Evolutionary conservation across 495 filamentous ascomycete genomes (phyloP), one percentile per base, ranked within the genome.

Genomic region (Penicillium roqueforti): DNA sequence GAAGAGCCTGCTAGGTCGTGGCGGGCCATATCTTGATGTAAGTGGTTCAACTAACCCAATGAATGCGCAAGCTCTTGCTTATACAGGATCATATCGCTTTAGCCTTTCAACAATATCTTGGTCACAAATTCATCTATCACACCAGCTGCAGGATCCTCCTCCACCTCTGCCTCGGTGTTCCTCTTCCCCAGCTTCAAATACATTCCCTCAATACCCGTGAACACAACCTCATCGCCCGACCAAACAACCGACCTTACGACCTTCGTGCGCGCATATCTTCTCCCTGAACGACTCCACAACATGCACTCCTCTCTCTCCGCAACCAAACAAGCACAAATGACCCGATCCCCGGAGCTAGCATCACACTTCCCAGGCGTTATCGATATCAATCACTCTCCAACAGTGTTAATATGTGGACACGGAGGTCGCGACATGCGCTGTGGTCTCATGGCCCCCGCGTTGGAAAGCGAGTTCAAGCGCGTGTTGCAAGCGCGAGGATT

Each of bases 331-430:
- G 54, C 47, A 36, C 60, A 63, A 13, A 56, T 71, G 52, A 68
- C 65, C 16, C 65, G 70, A 20, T 51, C 48, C 2, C 63, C 70
- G 3, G 63, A 66, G 1, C 51, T 73, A 20, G 58, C 74, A 18
- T 34, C 63, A 6, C 48, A 68, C 19, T 79, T 82, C 53, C 41
- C 70, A 0, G 69, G 58, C 6, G 67, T 69, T 4, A 29, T 82
- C 10, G 81, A 86, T 49, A 80, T 92, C 16, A 58, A 80, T 3
- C 82, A 89, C 38, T 76, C 74, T 18, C 78, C 89, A 0, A 69
- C 90, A 23, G 79, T 96, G 19, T 67, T 96, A 6, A 87, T 97
- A 20, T 97, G 92, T 58, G 87, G 90, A 0, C 92, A 97, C 62
- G 85, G 82, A 9, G 81, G 83, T 10, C 76, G 92, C 9, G 92